Conservation (phyloP, 768 basidiomycete genomes). For the Serendipita sp. region DNA sequence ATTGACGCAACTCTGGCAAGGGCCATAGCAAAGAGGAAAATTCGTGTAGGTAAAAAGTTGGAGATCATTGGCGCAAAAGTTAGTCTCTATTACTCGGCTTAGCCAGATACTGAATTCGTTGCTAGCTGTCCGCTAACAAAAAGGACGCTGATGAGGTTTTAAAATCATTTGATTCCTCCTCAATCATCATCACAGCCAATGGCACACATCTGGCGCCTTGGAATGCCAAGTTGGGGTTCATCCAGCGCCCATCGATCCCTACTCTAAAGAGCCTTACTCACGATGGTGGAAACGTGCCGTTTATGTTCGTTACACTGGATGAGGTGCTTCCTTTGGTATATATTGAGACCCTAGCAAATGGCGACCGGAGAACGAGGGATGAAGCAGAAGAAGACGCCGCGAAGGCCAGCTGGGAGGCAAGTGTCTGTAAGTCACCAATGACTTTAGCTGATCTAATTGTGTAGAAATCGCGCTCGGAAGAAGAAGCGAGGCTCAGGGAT, state of each 20-base stretch:
- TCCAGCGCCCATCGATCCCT: conserved; percentile 45
- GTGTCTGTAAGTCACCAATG: conserved; percentile 10
- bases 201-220: conserved; percentile 75
- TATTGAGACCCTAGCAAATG: conserved; percentile 45
- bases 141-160: conserved; percentile 73
- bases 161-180: conserved; percentile 55
- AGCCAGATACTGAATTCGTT: not conserved
- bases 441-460: not conserved
- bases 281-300: conserved; percentile 65
- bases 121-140: conserved; percentile 47
- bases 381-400: conserved; percentile 50
- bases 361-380: conserved; percentile 37
- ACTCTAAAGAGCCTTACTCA: conserved; percentile 63
- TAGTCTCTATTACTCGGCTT: conserved; percentile 17
- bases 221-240: conserved; percentile 79
- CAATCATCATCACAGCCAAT: conserved; percentile 63
- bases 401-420: conserved; percentile 58
- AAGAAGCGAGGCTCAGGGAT: conserved; percentile 39
- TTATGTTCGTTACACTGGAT: conserved; percentile 26
- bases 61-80: conserved; percentile 68
- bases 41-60: conserved; percentile 72
- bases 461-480: conserved; percentile 43
- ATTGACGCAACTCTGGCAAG: conserved; percentile 59
- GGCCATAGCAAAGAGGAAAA: conserved; percentile 47
- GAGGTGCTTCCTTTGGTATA: conserved; percentile 65